These are phyloP conservation scores for Sclerotinia spermophila DNA, from an alignment of 2,329 filamentous ascomycete genomes.

Conservation along the genomic window DNA sequence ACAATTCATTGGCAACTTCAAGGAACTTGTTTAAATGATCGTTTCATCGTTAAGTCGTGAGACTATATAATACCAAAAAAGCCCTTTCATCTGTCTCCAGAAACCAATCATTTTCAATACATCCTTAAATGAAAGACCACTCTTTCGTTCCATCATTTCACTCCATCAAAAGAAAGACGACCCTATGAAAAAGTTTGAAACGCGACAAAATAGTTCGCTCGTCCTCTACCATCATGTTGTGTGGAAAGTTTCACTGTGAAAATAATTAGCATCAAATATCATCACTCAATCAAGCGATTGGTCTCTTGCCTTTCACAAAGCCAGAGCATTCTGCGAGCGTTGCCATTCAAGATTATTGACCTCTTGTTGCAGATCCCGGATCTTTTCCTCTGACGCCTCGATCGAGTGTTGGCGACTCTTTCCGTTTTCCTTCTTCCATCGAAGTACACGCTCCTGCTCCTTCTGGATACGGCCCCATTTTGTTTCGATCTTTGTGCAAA, in stretches of 20 bases:
- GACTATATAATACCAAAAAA: constrained; percentile 17
- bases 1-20: constrained; percentile 13
- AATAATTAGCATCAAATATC: constrained; percentile 12
- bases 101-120: constrained; percentile 26
- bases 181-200: constrained; percentile 21
- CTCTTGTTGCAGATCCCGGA: constrained; percentile 61
- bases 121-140: constrained; percentile 12
- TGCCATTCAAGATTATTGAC: constrained; percentile 44
- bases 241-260: constrained; percentile 8
- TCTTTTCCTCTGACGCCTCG: constrained; percentile 66
- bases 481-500: constrained; percentile 85
- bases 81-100: constrained; percentile 20
- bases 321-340: constrained; percentile 12
- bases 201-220: constrained; percentile 16
- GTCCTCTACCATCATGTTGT: background rate
- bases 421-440: constrained; percentile 66
- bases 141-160: constrained; percentile 6
- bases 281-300: constrained; percentile 14
- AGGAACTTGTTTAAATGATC: constrained; percentile 17
- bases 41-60: constrained; percentile 32
- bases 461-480: constrained; percentile 73
- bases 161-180: constrained; percentile 22
- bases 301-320: constrained; percentile 16
- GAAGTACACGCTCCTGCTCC: constrained; percentile 69
- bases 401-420: constrained; percentile 62